Base-by-base conservation (phyloP, 768 basidiomycete genomes). In the Kockovaella imperatae region DNA sequence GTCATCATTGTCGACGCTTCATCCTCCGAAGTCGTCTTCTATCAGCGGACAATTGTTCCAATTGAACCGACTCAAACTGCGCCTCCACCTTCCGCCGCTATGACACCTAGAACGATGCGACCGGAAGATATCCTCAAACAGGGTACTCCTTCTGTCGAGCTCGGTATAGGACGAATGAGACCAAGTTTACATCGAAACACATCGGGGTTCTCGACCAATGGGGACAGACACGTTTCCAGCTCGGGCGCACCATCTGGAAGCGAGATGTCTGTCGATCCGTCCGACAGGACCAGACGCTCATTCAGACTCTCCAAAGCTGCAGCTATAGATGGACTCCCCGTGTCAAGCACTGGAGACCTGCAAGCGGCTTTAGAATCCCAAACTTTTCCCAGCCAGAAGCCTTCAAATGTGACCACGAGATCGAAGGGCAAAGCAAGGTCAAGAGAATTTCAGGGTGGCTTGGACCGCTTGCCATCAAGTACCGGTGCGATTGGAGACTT, bases 21-120 rank as follows among this genome's bases (percentile, higher is more conserved):
- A 15, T 39, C 49, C 10, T 35, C 40, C 6, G 57, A 64, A 23
- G 44, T 70, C 32, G 50, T 68, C 29, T 59, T 70, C 40, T 63
- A 55, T 35, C 58, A 61, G 6, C 48, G 59, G 45, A 48, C 54
- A 0, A 10, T 4, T 5, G 29, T 56, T 1, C 58, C 51, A 2
- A 38, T 35, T 14, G 15, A 42, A 20, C 18, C 30, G 26, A 34
- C 49, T n/a, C 50, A 40, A 13, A 45, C 52, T 2, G 45, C 39
- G 1, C 48, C 48, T 29, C 44, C 50, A 18, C 44, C 11, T 5
- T 25, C 46, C 15, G 41, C 42, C 8, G 23, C 40, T 3, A 17
- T 11, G 20, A 14, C 45, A 17, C 11, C 24, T 11, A 39, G 30
- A 29, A 24, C 49, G 45, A 14, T 31, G 38, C 1, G 39, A 38